Evolutionary conservation across 139 green algal genomes (phyloP).

Genomic region (Chlorella ohadii): DNA sequence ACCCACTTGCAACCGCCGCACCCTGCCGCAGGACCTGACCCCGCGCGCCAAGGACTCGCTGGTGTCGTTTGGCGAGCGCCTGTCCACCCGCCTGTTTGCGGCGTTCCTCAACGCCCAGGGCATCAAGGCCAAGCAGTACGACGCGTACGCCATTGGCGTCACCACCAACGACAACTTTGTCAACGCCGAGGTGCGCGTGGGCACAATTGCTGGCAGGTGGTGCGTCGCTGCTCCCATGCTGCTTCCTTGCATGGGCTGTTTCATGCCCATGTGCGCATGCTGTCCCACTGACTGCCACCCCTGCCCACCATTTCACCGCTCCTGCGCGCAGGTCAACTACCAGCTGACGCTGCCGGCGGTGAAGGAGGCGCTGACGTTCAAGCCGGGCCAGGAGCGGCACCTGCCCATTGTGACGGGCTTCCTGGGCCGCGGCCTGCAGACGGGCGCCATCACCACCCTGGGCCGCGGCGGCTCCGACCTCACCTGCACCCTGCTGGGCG

Average conservation of each 20-base stretch:
- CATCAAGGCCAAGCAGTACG: constrained; percentile 80
- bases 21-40: constrained; percentile 85
- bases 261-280: too few species aligned
- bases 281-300: too few species aligned
- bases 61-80: constrained; percentile 97
- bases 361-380: constrained; percentile 34
- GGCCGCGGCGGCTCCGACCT: constrained; percentile 96
- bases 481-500: constrained; percentile 94
- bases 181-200: constrained; percentile 67
- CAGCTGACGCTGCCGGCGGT: constrained; percentile 58
- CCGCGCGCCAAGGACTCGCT: constrained; percentile 89
- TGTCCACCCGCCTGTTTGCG: constrained; percentile 96
- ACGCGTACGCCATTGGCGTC: constrained; percentile 91
- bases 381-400: not conserved
- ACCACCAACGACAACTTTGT: constrained; percentile 94
- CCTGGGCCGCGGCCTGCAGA: constrained; percentile 78
- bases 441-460: constrained; percentile 95
- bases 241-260: too few species aligned
- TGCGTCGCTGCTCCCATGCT: not conserved
- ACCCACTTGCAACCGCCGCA: not conserved
- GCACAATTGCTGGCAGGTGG: not conserved
- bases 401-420: constrained; percentile 97
- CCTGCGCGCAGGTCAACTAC: constrained; percentile 62
- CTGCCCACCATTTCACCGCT: not conserved
- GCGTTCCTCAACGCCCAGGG: constrained; percentile 72